These are phyloP conservation scores for Mesembryanthemum crystallinum DNA, from an alignment of 148 eudicot genomes.

Conservation along the genomic window DNA sequence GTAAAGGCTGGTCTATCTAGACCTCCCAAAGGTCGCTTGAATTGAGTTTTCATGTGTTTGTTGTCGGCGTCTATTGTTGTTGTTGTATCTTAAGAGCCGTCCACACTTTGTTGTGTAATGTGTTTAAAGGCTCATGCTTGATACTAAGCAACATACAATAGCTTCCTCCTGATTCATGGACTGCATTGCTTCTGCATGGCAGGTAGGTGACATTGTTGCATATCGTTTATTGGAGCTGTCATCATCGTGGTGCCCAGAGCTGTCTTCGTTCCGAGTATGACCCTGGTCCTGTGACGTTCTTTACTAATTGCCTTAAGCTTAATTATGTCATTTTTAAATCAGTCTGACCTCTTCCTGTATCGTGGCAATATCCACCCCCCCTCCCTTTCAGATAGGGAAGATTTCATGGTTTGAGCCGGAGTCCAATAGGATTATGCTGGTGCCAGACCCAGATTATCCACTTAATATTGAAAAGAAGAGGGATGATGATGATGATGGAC, in stretches of 20 bases:
- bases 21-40: too few species aligned
- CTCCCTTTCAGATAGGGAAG: constrained; percentile 55
- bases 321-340: neutral
- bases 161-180: constrained; percentile 10
- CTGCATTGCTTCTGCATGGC: constrained; percentile 29
- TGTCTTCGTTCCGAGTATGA: constrained; percentile 57
- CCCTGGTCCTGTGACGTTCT: constrained; percentile 4
- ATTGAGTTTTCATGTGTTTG: neutral
- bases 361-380: neutral
- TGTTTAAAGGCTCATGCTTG: neutral
- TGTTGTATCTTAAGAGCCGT: neutral
- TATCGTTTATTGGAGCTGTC: constrained; percentile 85
- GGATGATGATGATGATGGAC: constrained; percentile 48
- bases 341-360: neutral
- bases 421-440: constrained; percentile 41
- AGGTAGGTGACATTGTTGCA: constrained; percentile 87
- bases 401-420: constrained; percentile 42
- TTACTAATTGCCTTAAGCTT: neutral
- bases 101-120: neutral
- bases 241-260: constrained; percentile 81
- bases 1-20: too few species aligned
- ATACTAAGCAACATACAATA: neutral
- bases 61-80: neutral
- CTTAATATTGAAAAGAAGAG: constrained; percentile 36
- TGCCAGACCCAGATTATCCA: constrained; percentile 66